Evolutionary conservation across 176 grass and related monocot genomes (phyloP).

Genomic region (Avena eriantha): DNA sequence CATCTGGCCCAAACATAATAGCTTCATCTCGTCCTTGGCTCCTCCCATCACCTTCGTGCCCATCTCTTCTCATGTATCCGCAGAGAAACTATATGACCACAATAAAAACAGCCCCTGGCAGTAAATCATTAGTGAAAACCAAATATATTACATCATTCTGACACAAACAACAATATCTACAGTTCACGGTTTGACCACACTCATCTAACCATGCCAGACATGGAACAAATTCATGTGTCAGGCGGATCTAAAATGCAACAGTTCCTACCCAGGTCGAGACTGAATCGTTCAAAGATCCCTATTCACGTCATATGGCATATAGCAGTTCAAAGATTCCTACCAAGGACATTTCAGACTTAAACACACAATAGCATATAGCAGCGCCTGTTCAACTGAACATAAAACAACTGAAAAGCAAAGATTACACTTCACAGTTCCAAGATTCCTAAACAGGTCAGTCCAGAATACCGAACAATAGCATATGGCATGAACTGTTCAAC

Average conservation of each 20-base stretch:
- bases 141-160: slow-evolving; percentile 54
- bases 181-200: background rate
- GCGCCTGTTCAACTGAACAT: background rate
- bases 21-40: slow-evolving; percentile 46
- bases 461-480: background rate
- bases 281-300: background rate
- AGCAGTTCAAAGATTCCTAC: background rate
- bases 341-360: background rate
- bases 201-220: background rate
- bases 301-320: background rate
- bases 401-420: slow-evolving; percentile 24
- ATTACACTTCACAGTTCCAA: background rate
- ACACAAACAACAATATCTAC: no score
- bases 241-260: background rate
- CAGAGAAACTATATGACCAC: slow-evolving; percentile 79
- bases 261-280: background rate
- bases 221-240: background rate
- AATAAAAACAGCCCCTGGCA: slow-evolving; percentile 95
- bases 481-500: background rate
- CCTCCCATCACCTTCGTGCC: slow-evolving; percentile 41
- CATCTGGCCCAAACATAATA: slow-evolving; percentile 53
- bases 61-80: slow-evolving; percentile 64
- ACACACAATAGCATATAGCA: background rate
- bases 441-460: background rate
- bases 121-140: slow-evolving; percentile 98